Conservation (phyloP, 805 yeast genomes). For the Nakazawaea molendinolei region DNA sequence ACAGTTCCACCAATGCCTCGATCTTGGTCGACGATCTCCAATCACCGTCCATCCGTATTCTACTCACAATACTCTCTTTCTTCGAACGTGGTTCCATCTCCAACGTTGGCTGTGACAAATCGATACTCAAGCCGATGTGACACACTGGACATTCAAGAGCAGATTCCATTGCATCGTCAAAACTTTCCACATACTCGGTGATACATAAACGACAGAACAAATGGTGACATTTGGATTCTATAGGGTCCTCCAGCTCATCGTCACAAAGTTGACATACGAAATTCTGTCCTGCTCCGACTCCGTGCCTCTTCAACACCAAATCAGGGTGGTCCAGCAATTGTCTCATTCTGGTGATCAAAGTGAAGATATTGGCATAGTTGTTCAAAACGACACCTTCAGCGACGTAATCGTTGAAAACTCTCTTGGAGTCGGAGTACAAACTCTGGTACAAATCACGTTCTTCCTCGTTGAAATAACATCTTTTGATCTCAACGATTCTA, state of each 20-base stretch:
- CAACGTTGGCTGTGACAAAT: conserved; percentile 77
- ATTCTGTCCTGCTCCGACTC: conserved; percentile 27
- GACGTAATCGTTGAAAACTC: conserved; percentile 87
- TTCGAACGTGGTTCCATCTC: conserved; percentile 55
- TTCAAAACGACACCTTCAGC: conserved; percentile 95
- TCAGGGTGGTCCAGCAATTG: conserved; percentile 99
- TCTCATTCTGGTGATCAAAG: conserved; percentile 94
- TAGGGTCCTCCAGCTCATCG: conserved; percentile 97
- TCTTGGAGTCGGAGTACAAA: conserved; percentile 75
- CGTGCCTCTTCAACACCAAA: conserved; percentile 71
- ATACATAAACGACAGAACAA: conserved; percentile 90
- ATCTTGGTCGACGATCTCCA: conserved; percentile 97
- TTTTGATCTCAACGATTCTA: conserved; percentile 80
- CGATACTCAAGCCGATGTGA: conserved; percentile 88
- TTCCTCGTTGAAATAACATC: conserved; percentile 86
- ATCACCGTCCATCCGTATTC: conserved; percentile 78
- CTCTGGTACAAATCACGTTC: conserved; percentile 90
- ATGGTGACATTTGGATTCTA: conserved; percentile 91
- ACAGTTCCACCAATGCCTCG: conserved; percentile 91
- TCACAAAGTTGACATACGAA: conserved; percentile 91
- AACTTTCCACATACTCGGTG: conserved; percentile 82
- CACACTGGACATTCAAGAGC: conserved; percentile 90
- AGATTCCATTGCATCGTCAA: conserved; percentile 43
- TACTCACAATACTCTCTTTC: conserved; percentile 72
- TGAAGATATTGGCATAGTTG: conserved; percentile 95